Evolutionary conservation across 768 basidiomycete genomes (phyloP).

Genomic region (Boletus pseudopeckii): DNA sequence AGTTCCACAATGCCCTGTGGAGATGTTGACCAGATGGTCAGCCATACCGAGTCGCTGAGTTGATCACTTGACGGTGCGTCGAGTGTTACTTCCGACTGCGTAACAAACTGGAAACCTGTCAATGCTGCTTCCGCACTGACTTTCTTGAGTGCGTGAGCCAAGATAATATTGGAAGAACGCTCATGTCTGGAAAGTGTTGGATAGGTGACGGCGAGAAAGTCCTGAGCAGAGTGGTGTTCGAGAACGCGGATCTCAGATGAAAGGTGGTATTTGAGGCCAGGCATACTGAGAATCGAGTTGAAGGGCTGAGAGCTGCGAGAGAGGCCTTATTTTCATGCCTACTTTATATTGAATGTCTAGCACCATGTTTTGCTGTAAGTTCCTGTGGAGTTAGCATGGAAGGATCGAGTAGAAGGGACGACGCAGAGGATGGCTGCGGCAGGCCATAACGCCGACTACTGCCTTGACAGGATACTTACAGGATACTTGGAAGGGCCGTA

Average conservation of each 20-base stretch:
- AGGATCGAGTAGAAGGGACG: background rate
- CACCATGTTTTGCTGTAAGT: conserved; percentile 14
- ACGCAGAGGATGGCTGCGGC: conserved; percentile 13
- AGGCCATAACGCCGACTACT: background rate
- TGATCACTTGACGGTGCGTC: conserved; percentile 23
- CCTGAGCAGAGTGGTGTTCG: conserved; percentile 38
- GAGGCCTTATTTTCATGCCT: background rate
- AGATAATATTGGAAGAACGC: conserved; percentile 49
- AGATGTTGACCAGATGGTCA: conserved; percentile 45
- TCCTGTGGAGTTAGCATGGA: conserved; percentile 22
- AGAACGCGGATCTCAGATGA: conserved; percentile 28
- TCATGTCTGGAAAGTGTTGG: conserved; percentile 44
- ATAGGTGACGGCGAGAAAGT: conserved; percentile 41
- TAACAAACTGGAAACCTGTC: conserved; percentile 36
- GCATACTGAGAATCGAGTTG: conserved; percentile 17
- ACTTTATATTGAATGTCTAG: conserved; percentile 6
- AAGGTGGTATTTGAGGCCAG: conserved; percentile 29
- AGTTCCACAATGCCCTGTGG: conserved; percentile 32
- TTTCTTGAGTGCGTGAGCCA: conserved; percentile 48
- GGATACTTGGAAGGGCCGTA: conserved; percentile 1
- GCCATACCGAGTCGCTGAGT: conserved; percentile 40
- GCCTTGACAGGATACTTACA: background rate
- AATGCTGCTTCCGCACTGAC: conserved; percentile 37
- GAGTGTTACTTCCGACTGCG: conserved; percentile 32
- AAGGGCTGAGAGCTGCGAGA: background rate